A percentile compares a stretch with the other conserved stretches of the same genome.
These are phyloP conservation scores for Chrysoporthe austroafricana DNA, from an alignment of 2,329 filamentous ascomycete genomes.

Conservation along the genomic window DNA sequence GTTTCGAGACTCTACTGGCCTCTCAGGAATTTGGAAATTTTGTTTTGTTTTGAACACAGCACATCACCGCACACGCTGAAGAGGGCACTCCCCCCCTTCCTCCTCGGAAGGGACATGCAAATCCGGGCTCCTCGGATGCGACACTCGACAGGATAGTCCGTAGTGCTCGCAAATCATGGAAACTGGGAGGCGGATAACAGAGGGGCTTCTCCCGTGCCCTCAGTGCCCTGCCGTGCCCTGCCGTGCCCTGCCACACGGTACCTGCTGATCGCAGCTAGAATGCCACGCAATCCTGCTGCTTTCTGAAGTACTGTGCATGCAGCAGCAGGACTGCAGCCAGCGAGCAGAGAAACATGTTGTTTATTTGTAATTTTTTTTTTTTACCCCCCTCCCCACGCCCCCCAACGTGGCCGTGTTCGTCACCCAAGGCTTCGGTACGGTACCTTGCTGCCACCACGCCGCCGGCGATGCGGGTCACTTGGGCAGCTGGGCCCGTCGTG, in stretches of 20 bases:
- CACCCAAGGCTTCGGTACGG: not conserved
- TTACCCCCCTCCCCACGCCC: not conserved
- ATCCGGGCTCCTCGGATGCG: not conserved
- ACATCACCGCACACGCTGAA: not conserved
- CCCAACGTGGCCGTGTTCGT: slow-evolving; percentile 3
- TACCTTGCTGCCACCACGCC: slow-evolving; percentile 7
- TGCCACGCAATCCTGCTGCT: slow-evolving; percentile 23
- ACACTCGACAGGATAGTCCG: not conserved
- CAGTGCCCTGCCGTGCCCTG: slow-evolving; percentile 6
- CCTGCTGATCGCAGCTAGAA: slow-evolving; percentile 24
- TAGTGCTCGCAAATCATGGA: not conserved
- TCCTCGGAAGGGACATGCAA: not conserved
- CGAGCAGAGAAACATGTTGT: not conserved
- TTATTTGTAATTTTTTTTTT: not conserved
- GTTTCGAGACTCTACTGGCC: not conserved
- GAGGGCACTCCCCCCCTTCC: not conserved
- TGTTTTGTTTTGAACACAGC: not conserved
- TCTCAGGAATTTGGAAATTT: not conserved
- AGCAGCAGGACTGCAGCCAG: not conserved
- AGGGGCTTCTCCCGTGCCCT: not conserved
- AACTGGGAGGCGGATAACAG: slow-evolving; percentile 11
- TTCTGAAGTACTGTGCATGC: slow-evolving; percentile 4
- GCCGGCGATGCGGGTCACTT: slow-evolving; percentile 5
- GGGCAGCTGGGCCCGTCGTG: not conserved
- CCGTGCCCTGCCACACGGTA: slow-evolving; percentile 14